Evolutionary conservation across 768 basidiomycete genomes (phyloP).

Genomic region (Russula griseocarnosa): DNA sequence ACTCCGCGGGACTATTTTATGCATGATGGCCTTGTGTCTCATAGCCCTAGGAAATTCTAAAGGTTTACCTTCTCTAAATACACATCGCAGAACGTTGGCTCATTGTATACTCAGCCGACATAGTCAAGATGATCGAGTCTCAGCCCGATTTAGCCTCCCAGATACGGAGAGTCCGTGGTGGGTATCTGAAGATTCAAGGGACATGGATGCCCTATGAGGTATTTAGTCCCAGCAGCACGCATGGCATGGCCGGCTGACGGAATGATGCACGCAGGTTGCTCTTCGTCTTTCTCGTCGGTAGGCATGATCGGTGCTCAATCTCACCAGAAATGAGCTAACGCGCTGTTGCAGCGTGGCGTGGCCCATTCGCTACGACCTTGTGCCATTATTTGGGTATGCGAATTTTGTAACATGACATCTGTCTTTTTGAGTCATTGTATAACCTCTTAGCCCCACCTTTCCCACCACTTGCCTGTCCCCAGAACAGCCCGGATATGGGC

Average conservation of each 20-base stretch:
- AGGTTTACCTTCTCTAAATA: conserved; percentile 42
- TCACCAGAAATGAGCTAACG: conserved; percentile 14
- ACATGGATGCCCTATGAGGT: conserved; percentile 95
- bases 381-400: conserved; percentile 82
- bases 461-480: conserved; percentile 80
- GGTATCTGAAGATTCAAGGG: conserved; percentile 88
- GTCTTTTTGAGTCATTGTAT: conserved; percentile 23
- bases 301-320: conserved; percentile 30
- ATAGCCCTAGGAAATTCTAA: conserved; percentile 84
- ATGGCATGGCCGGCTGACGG: conserved; percentile 20
- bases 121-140: conserved; percentile 89
- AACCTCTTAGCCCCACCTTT: conserved; percentile 63
- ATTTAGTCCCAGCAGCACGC: conserved; percentile 27
- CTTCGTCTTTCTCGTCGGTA: conserved; percentile 75
- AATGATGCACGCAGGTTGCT: conserved; percentile 52
- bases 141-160: conserved; percentile 82
- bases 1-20: background rate
- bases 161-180: conserved; percentile 79
- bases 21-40: conserved; percentile 14
- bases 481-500: conserved; percentile 83
- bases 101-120: conserved; percentile 59
- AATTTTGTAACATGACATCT: conserved; percentile 7
- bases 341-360: conserved; percentile 68
- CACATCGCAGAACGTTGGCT: conserved; percentile 6
- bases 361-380: conserved; percentile 79